These are phyloP conservation scores for Phytophthora capsici DNA, from an alignment of 352 stramenopile species.

Conservation along the genomic window DNA sequence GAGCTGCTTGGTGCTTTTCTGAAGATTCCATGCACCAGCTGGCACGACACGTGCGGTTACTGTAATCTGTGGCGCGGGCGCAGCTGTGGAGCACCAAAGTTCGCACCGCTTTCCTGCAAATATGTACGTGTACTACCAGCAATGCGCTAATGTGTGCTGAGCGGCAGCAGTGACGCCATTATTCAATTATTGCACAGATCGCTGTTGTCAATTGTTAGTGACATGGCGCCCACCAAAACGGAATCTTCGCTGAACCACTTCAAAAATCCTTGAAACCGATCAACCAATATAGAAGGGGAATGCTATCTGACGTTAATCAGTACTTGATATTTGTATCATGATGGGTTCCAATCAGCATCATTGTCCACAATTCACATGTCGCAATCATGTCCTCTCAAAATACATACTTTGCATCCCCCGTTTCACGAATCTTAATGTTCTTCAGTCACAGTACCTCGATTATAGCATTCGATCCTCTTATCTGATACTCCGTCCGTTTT, in stretches of 20 bases:
- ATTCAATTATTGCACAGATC: background rate
- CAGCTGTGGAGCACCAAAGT: conserved; percentile 4
- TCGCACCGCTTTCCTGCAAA: conserved; percentile 5
- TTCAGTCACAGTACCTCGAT: conserved; percentile 3
- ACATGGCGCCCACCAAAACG: conserved; percentile 12
- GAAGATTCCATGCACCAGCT: conserved; percentile 13
- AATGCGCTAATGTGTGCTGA: background rate
- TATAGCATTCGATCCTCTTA: conserved; percentile 4
- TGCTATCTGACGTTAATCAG: background rate
- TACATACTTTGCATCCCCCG: conserved; percentile 7
- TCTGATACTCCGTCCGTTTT: conserved; percentile 19
- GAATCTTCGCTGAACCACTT: conserved; percentile 25
- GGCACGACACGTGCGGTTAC: conserved; percentile 9
- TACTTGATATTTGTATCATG: conserved; percentile 3
- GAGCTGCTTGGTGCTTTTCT: conserved; percentile 25
- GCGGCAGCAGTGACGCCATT: too few species aligned
- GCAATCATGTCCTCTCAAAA: conserved; percentile 12
- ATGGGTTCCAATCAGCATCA: background rate
- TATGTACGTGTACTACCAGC: background rate
- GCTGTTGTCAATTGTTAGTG: background rate
- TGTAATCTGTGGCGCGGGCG: background rate
- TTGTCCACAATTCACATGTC: conserved; percentile 16
- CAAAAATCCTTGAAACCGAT: conserved; percentile 34
- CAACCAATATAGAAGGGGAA: conserved; percentile 2
- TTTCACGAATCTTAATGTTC: background rate